Base-by-base conservation (phyloP, 1,139 yeast species). In the Debaryomycetaceae sp. region DNA sequence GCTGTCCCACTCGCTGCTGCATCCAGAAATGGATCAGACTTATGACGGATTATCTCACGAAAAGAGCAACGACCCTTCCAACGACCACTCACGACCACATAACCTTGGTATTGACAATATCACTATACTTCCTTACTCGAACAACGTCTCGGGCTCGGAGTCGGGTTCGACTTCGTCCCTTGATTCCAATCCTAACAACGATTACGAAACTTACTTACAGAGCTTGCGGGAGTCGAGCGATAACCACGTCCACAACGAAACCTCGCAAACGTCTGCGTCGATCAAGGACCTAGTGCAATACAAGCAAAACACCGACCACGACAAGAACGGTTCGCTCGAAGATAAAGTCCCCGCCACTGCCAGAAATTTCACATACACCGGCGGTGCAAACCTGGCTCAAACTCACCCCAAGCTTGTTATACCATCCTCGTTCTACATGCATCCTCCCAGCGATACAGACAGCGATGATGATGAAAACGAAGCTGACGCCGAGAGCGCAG, bases 371-470 rank as follows among this genome's bases (percentile, higher is more conserved):
- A 27, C 11, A 7, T 27, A 27, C 31, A 27, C 31, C 11, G 31
- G 31, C 11, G 31, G 11, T 27, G 31, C 31, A 27, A 27, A 27
- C 11, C 4, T 4, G 31, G 31, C 11, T 7, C 31, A 27, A 8
- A 11, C 11, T 7, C 31, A 27, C 2, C 31, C 31, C 8, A 27
- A 27, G 31, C 31, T 27, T 27, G 61, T 71, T 11, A 67, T 72
- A 34, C 74, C 76, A 6, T 62, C 71, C 8, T 75, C 76, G 36
- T 71, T 65, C 48, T 70, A 69, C 54, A 60, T 59, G 44, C 66
- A 65, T 23, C 77, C 76, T 4, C 76, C 76, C 3, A 58, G 62
- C 41, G 76, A 70, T 51, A 62, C 69, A 7, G 74, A 69, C 46
- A 56, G 62, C 9, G 62, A 60, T 39, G 53, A 48, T 6, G 63